Percentiles rank a stretch among this genome's conserved stretches.
phyloP scores from a whole-genome alignment of 2,329 filamentous ascomycete genomes.

The Endoconidiophora laricicola region DNA sequence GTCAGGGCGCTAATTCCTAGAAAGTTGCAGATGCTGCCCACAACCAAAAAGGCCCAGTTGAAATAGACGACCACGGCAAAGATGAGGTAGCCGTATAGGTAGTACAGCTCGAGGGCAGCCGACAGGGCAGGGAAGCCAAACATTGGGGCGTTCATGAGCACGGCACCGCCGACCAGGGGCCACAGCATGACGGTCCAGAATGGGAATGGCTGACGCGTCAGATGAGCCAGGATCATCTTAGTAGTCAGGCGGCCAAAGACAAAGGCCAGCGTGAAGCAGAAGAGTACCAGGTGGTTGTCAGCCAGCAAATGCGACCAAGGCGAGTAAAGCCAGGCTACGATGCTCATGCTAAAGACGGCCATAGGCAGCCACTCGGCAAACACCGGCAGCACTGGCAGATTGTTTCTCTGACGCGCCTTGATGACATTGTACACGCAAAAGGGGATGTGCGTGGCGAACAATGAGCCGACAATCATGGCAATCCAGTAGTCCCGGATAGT shows the following conservation, averaged over 20 bases:
- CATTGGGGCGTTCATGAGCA: constrained; percentile 66
- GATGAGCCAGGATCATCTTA: constrained; percentile 93
- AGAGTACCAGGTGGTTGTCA: constrained; percentile 79
- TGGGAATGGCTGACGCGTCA: constrained; percentile 85
- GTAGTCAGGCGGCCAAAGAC: constrained; percentile 97
- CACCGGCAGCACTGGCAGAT: constrained; percentile 60
- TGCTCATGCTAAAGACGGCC: constrained; percentile 57
- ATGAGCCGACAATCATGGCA: constrained; percentile 45
- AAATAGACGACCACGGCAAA: constrained; percentile 79
- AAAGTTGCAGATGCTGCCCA: constrained; percentile 79
- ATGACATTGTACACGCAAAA: constrained; percentile 81
- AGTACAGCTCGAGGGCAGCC: constrained; percentile 53
- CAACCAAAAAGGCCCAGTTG: constrained; percentile 81
- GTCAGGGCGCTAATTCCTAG: constrained; percentile 90
- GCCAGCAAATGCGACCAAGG: constrained; percentile 66
- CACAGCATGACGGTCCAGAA: constrained; percentile 89
- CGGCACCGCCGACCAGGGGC: constrained; percentile 70
- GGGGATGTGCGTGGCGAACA: constrained; percentile 62
- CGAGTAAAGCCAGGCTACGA: constrained; percentile 74
- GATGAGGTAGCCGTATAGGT: constrained; percentile 68
- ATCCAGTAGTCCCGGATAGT: constrained; percentile 85
- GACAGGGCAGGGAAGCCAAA: constrained; percentile 54
- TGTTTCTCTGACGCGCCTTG: constrained; percentile 52
- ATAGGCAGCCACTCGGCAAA: constrained; percentile 94
- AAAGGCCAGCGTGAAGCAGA: constrained; percentile 88